Percentiles rank a stretch among this genome's conserved stretches.
These are phyloP conservation scores for Teunomyces panamensis DNA, from an alignment of 805 yeast genomes.

Conservation along the genomic window DNA sequence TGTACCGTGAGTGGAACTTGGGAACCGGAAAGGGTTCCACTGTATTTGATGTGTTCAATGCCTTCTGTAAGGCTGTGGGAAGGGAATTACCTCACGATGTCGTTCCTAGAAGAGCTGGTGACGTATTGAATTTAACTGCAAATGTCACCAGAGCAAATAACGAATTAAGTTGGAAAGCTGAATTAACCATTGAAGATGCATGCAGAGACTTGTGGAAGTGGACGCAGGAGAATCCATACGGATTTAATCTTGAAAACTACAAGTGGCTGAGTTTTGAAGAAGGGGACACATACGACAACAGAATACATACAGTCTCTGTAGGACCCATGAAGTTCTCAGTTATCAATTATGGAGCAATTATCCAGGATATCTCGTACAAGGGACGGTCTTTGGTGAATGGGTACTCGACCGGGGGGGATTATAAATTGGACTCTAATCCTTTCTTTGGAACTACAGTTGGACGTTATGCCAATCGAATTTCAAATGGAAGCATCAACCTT, in stretches of 20 bases:
- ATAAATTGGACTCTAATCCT: slow-evolving; percentile 37
- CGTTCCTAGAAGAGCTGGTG: slow-evolving; percentile 70
- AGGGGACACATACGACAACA: slow-evolving; percentile 21
- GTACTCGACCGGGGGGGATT: slow-evolving; percentile 32
- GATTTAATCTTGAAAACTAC: slow-evolving; percentile 42
- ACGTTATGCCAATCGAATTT: slow-evolving; percentile 60
- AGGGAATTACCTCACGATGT: slow-evolving; percentile 60
- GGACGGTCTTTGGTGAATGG: slow-evolving; percentile 41
- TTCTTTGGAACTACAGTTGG: slow-evolving; percentile 67
- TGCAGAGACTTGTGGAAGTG: slow-evolving; percentile 77
- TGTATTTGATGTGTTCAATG: slow-evolving; percentile 65
- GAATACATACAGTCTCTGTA: slow-evolving; percentile 36
- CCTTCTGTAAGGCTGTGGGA: slow-evolving; percentile 66
- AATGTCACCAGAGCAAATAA: slow-evolving; percentile 61
- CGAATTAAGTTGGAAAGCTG: slow-evolving; percentile 66
- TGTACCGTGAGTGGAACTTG: slow-evolving; percentile 75
- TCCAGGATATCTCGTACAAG: slow-evolving; percentile 40
- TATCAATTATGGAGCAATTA: slow-evolving; percentile 51
- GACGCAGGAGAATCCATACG: slow-evolving; percentile 67
- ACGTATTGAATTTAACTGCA: slow-evolving; percentile 73
- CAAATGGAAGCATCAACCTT: slow-evolving; percentile 40
- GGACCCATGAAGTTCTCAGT: slow-evolving; percentile 37
- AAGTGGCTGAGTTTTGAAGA: slow-evolving; percentile 28
- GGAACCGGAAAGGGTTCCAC: slow-evolving; percentile 83
- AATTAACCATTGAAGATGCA: slow-evolving; percentile 55